Evolutionary conservation across 371 early-diverging fungal species (phyloP).

Genomic region (Mucor sp.): DNA sequence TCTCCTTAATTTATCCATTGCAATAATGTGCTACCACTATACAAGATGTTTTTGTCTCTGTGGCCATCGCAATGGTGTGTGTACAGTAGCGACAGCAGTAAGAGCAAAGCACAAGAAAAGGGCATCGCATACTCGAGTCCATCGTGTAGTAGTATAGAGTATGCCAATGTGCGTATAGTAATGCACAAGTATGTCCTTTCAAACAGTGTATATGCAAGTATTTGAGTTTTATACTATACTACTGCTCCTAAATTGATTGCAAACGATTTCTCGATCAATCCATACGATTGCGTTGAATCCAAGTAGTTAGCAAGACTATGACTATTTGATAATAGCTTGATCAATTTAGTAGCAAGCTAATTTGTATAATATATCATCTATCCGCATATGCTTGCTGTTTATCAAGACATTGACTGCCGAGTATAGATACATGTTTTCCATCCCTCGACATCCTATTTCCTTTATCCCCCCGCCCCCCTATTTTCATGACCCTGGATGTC

Average conservation of each 20-base stretch:
- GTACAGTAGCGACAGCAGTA: background rate
- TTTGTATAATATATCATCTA: background rate
- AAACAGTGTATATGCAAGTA: background rate
- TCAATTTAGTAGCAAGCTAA: background rate
- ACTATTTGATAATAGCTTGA: background rate
- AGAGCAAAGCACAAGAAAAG: background rate
- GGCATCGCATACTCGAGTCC: background rate
- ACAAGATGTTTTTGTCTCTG: background rate
- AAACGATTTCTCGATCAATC: background rate
- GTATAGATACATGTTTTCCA: background rate
- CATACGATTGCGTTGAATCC: background rate
- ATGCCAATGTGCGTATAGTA: background rate
- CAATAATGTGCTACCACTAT: background rate
- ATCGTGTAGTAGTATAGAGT: no score
- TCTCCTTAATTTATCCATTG: background rate
- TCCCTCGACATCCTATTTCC: background rate
- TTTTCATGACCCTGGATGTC: conserved; percentile 5
- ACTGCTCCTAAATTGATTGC: background rate
- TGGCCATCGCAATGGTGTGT: background rate
- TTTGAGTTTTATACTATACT: background rate
- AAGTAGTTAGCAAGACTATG: background rate
- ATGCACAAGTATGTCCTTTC: background rate
- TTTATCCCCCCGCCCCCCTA: background rate
- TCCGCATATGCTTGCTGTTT: background rate
- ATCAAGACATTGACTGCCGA: background rate